phyloP scores from a whole-genome alignment of 345 rosid species.

The Populus tremula region DNA sequence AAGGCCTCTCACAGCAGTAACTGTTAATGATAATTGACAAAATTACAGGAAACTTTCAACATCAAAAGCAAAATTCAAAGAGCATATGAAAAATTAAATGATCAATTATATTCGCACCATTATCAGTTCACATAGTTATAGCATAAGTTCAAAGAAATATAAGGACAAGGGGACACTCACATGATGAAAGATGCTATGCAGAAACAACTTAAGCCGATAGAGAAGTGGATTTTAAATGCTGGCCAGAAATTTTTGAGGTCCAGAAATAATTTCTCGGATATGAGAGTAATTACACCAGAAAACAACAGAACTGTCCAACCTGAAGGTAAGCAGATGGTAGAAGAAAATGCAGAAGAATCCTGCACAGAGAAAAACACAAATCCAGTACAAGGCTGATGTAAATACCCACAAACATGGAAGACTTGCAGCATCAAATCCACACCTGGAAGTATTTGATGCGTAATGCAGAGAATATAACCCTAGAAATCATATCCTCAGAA shows the following conservation, averaged over 20 bases:
- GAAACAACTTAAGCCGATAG: constrained; percentile 24
- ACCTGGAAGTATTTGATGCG: constrained; percentile 82
- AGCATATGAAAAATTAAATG: not conserved
- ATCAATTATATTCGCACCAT: not conserved
- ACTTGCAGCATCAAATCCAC: constrained; percentile 8
- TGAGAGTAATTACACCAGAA: constrained; percentile 50
- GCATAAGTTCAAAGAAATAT: not conserved
- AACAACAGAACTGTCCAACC: constrained; percentile 62
- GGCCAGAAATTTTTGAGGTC: constrained; percentile 30
- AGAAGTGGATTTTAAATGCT: constrained; percentile 25
- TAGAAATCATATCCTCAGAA: constrained; percentile 64
- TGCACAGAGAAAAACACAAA: constrained; percentile 18
- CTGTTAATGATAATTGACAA: constrained; percentile 35
- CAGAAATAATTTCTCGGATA: constrained; percentile 29
- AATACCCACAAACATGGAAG: constrained; percentile 1
- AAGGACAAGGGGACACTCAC: constrained; percentile 43
- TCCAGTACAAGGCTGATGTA: constrained; percentile 8
- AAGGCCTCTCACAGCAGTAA: constrained; percentile 58
- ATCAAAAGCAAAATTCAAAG: not conserved
- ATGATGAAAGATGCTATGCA: constrained; percentile 42
- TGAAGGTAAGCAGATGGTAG: constrained; percentile 61
- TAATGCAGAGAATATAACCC: constrained; percentile 68
- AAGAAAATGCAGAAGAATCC: constrained; percentile 65
- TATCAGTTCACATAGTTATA: not conserved
- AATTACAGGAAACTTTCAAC: not conserved